These are phyloP conservation scores for Nigrospora oryzae DNA, from an alignment of 2,329 filamentous ascomycete species.

Conservation along the genomic window DNA sequence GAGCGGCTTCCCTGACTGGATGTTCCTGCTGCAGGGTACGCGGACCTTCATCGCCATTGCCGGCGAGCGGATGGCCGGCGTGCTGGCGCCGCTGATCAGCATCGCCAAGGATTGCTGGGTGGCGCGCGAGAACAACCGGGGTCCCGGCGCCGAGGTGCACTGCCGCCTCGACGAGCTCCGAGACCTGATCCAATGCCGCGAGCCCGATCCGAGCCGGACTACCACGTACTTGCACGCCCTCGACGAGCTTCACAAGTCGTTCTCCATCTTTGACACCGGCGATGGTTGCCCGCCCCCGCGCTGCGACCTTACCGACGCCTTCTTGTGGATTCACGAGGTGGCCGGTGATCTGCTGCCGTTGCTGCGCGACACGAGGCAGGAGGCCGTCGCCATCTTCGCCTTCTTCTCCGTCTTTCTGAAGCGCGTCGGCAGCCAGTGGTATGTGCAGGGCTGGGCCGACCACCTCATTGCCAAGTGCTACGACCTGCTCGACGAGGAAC, in stretches of 20 bases:
- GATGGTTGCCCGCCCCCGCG: background rate
- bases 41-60: slow-evolving; percentile 3
- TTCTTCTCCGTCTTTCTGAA: slow-evolving; percentile 8
- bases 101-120: slow-evolving; percentile 2
- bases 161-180: background rate
- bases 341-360: slow-evolving; percentile 15
- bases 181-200: background rate
- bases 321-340: slow-evolving; percentile 21
- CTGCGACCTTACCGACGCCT: slow-evolving; percentile 14
- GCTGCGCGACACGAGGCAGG: slow-evolving; percentile 11
- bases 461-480: slow-evolving; percentile 8
- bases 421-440: slow-evolving; percentile 6
- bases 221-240: slow-evolving; percentile 3
- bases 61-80: background rate
- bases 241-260: slow-evolving; percentile 6
- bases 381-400: slow-evolving; percentile 23
- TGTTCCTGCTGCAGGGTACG: slow-evolving; percentile 10
- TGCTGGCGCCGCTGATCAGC: slow-evolving; percentile 5
- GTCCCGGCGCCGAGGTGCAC: background rate
- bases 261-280: background rate
- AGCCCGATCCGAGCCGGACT: background rate
- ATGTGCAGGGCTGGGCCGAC: slow-evolving; percentile 9
- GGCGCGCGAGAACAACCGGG: background rate
- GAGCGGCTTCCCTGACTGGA: slow-evolving; percentile 14
- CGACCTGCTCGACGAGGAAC: slow-evolving; percentile 8